These are phyloP conservation scores for Apophysomyces elegans DNA, from an alignment of 371 early-diverging fungal species.

Conservation along the genomic window DNA sequence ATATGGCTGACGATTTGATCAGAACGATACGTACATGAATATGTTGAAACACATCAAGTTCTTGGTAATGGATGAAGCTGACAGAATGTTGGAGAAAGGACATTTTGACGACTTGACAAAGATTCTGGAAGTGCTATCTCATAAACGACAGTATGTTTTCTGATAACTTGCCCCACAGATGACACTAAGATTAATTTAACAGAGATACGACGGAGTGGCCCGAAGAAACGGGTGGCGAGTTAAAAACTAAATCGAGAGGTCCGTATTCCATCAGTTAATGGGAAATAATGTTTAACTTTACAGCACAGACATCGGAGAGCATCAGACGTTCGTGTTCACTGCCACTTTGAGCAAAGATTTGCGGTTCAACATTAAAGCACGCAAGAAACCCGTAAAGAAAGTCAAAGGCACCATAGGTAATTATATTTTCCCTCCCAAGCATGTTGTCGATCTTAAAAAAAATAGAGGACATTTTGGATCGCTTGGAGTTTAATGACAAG, in stretches of 20 bases:
- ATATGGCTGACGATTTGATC: neutral
- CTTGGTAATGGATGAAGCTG: slow-evolving; percentile 98
- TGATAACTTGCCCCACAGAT: neutral
- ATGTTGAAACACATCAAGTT: slow-evolving; percentile 58
- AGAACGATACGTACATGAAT: slow-evolving; percentile 61
- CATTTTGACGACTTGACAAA: slow-evolving; percentile 83
- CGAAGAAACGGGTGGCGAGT: slow-evolving; percentile 30
- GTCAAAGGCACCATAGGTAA: slow-evolving; percentile 34
- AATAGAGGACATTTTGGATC: slow-evolving; percentile 69
- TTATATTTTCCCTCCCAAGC: neutral
- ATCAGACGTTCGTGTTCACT: slow-evolving; percentile 95
- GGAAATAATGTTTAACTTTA: no score
- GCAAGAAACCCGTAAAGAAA: slow-evolving; percentile 44
- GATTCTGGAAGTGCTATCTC: slow-evolving; percentile 63
- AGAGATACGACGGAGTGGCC: slow-evolving; percentile 49
- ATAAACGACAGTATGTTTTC: slow-evolving; percentile 47
- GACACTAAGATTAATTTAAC: neutral
- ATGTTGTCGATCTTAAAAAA: neutral
- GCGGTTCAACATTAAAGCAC: slow-evolving; percentile 55
- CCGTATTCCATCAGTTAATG: neutral
- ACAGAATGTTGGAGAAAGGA: slow-evolving; percentile 94
- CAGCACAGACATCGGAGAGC: slow-evolving; percentile 28
- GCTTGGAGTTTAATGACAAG: slow-evolving; percentile 76
- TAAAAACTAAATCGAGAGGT: slow-evolving; percentile 10
- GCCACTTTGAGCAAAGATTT: slow-evolving; percentile 89